phyloP scores from a whole-genome alignment of 2,329 filamentous ascomycete genomes.

The Penicillium aurantiogriseum region DNA sequence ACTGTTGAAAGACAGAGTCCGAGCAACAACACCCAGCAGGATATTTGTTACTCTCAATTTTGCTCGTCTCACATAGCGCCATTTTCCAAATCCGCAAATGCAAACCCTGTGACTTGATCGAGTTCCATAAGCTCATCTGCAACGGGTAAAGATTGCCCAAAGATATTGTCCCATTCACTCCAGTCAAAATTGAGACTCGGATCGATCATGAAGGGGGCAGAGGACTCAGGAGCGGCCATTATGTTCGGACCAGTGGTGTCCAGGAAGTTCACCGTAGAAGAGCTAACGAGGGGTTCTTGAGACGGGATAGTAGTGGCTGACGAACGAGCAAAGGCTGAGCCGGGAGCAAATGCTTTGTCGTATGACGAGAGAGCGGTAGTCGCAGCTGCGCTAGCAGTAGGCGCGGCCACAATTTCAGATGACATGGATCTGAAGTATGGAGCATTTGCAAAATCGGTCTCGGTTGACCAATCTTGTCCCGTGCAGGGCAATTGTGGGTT shows the following conservation, averaged over 20 bases:
- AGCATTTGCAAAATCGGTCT: slow-evolving; percentile 3
- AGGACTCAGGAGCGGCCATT: slow-evolving; percentile 9
- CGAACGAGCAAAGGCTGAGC: background rate
- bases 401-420: background rate
- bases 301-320: background rate
- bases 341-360: background rate
- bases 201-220: slow-evolving; percentile 37
- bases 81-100: background rate
- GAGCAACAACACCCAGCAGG: background rate
- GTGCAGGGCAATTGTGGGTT: slow-evolving; percentile 48
- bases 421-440: background rate
- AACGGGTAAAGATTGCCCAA: slow-evolving; percentile 47
- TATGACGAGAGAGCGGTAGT: background rate
- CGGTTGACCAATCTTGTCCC: slow-evolving; percentile 36
- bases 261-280: slow-evolving; percentile 19
- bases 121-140: slow-evolving; percentile 46
- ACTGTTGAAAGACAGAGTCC: too few species aligned
- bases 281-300: background rate
- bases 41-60: background rate
- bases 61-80: background rate
- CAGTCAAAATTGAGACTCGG: slow-evolving; percentile 48
- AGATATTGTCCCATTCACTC: slow-evolving; percentile 51
- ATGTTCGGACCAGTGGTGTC: slow-evolving; percentile 6
- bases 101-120: slow-evolving; percentile 38
- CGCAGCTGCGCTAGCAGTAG: slow-evolving; percentile 6